Conservation (phyloP, 2,329 filamentous ascomycete species). For the Sarocladium strictum region DNA sequence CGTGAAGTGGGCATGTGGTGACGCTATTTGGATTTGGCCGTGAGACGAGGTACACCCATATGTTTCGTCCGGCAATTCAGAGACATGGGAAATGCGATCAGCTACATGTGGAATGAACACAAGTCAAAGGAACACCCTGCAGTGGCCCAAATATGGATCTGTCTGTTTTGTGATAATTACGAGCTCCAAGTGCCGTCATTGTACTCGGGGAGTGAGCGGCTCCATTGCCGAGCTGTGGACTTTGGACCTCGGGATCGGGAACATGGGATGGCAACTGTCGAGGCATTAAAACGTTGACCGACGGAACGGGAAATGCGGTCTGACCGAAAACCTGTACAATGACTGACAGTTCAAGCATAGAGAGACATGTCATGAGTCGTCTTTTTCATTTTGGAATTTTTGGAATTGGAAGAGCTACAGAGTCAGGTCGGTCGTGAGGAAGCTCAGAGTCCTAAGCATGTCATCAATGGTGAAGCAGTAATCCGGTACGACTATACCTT, state of each 20-base stretch:
- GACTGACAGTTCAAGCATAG: background rate
- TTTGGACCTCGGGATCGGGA: conserved; percentile 6
- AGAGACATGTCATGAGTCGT: no score
- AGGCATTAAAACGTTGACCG: background rate
- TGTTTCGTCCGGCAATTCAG: background rate
- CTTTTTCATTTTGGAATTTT: background rate
- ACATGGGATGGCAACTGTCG: background rate
- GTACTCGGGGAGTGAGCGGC: background rate
- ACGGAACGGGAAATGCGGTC: background rate
- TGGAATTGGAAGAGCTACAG: no score
- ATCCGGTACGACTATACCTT: no score
- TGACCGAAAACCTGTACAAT: background rate
- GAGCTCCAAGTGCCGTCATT: background rate
- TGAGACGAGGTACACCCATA: background rate
- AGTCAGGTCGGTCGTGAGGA: no score
- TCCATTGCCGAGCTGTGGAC: background rate
- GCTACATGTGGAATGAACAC: background rate
- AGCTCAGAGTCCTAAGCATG: no score
- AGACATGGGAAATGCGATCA: conserved; percentile 4
- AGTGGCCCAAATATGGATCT: background rate
- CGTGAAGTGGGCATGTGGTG: no score
- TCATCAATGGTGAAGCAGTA: no score
- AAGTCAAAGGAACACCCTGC: background rate
- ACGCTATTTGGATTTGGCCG: no score
- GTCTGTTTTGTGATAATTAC: background rate